These are phyloP conservation scores for Ustilago crameri DNA, from an alignment of 1,284 basidiomycete genomes.

Conservation along the genomic window DNA sequence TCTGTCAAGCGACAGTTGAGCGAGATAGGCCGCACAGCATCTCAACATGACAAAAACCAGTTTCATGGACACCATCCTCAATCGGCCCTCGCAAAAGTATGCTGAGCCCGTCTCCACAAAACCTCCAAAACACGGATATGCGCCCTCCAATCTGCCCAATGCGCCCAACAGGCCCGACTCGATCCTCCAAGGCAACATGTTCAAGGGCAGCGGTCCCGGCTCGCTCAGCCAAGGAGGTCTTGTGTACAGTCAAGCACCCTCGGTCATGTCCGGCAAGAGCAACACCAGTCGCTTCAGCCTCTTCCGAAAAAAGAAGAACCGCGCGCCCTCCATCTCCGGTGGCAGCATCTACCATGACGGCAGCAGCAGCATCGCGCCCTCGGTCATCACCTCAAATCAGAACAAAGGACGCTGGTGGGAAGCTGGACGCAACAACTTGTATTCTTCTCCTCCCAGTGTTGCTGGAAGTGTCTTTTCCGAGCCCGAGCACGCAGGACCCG, in stretches of 20 bases:
- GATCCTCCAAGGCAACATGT: conserved; percentile 57
- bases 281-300: conserved; percentile 52
- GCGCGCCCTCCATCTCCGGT: conserved; percentile 39
- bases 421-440: conserved; percentile 29
- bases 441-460: conserved; percentile 48
- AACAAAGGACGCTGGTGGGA: conserved; percentile 59
- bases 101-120: conserved; percentile 38
- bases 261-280: conserved; percentile 48
- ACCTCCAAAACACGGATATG: conserved; percentile 15
- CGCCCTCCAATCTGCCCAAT: conserved; percentile 60
- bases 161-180: conserved; percentile 49
- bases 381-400: conserved; percentile 20
- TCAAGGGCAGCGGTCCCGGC: conserved; percentile 31
- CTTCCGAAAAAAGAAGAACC: conserved; percentile 36
- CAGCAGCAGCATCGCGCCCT: conserved; percentile 42
- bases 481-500: conserved; percentile 27
- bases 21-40: not conserved
- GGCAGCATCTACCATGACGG: conserved; percentile 47
- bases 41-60: conserved; percentile 57
- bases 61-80: conserved; percentile 64
- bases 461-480: conserved; percentile 61
- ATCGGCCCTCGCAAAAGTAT: conserved; percentile 66
- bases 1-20: conserved; percentile 4
- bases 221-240: conserved; percentile 17
- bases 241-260: conserved; percentile 34